Evolutionary conservation across 495 filamentous ascomycete genomes (phyloP).

Genomic region (Opeltia flavorubescens): DNA sequence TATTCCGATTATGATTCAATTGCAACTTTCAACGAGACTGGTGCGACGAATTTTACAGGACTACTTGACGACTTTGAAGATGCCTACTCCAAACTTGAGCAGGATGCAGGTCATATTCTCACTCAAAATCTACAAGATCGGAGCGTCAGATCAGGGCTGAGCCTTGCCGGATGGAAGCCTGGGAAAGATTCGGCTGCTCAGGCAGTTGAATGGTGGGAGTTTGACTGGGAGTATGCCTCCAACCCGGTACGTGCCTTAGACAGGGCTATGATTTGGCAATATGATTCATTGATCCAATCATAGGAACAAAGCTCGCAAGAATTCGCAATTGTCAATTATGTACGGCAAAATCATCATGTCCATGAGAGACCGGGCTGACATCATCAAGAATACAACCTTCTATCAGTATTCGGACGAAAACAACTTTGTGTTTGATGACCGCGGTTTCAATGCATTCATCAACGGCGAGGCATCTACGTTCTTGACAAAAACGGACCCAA

Average conservation of each 20-base stretch:
- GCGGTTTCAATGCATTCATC: slow-evolving; percentile 53
- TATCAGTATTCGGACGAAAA: slow-evolving; percentile 42
- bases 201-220: slow-evolving; percentile 51
- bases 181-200: slow-evolving; percentile 39
- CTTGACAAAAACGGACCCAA: slow-evolving; percentile 38
- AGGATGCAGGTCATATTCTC: slow-evolving; percentile 44
- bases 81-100: slow-evolving; percentile 34
- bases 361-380: too few species aligned
- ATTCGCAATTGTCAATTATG: slow-evolving; percentile 27
- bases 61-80: slow-evolving; percentile 38
- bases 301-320: slow-evolving; percentile 30
- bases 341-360: slow-evolving; percentile 1
- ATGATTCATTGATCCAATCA: neutral
- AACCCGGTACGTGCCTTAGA: slow-evolving; percentile 19
- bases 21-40: slow-evolving; percentile 43
- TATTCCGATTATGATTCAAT: slow-evolving; percentile 50
- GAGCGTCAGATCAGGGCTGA: slow-evolving; percentile 44
- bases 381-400: slow-evolving; percentile 28
- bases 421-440: slow-evolving; percentile 52
- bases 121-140: slow-evolving; percentile 48
- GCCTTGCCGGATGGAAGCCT: slow-evolving; percentile 51
- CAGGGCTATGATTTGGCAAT: neutral
- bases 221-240: slow-evolving; percentile 43
- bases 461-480: slow-evolving; percentile 48
- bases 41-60: slow-evolving; percentile 34